phyloP scores from a whole-genome alignment of 169 alveolate genomes.

The Cardiosporidium cionae region DNA sequence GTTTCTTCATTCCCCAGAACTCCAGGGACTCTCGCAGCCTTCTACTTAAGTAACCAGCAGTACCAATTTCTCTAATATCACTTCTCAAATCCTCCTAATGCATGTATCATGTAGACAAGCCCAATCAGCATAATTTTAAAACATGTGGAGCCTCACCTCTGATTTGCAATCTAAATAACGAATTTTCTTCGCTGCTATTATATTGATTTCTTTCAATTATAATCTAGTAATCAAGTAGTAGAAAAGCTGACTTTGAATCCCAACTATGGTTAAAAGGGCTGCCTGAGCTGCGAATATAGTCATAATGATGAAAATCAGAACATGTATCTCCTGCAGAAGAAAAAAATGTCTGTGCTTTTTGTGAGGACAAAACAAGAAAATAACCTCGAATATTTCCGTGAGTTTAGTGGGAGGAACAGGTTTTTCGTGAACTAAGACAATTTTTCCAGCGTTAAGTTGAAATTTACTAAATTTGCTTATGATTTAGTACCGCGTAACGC shows the following conservation, averaged over 20 bases:
- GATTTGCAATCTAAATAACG: background rate
- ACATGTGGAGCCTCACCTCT: background rate
- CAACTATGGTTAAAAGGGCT: conserved; percentile 2
- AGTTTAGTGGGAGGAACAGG: conserved; percentile 30
- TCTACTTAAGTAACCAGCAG: background rate
- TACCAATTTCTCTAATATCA: too few species aligned
- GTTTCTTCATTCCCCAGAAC: background rate
- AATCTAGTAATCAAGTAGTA: too few species aligned
- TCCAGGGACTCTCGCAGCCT: background rate
- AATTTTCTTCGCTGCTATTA: background rate
- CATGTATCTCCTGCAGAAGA: conserved; percentile 6
- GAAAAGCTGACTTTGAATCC: background rate
- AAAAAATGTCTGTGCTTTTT: too few species aligned
- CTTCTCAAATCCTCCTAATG: too few species aligned
- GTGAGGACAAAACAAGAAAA: too few species aligned
- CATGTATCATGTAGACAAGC: too few species aligned
- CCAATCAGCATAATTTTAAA: too few species aligned
- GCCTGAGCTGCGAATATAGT: conserved; percentile 3
- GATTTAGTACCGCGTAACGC: conserved; percentile 5
- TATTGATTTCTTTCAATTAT: background rate
- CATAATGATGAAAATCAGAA: conserved; percentile 27
- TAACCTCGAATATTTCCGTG: conserved; percentile 24
- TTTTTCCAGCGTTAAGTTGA: background rate
- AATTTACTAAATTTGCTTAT: background rate
- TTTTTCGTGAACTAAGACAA: background rate